Evolutionary conservation across 176 grass and related monocot genomes (phyloP).

Genomic region (Coix lacrymajobi): DNA sequence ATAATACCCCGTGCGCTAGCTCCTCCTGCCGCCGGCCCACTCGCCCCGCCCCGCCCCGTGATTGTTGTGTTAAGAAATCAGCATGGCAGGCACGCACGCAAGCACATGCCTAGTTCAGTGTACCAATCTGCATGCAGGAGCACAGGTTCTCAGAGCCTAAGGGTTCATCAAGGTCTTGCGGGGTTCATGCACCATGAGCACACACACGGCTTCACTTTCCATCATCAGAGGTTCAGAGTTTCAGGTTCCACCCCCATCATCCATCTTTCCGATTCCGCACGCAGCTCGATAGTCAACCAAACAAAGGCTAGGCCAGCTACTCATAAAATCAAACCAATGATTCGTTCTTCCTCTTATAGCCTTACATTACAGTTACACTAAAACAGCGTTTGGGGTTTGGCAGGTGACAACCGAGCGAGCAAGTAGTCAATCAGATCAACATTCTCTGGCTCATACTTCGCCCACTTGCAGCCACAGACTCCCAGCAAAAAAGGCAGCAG

Average conservation of each 20-base stretch:
- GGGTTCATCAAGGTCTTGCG: too few relatives aligned
- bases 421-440: slow-evolving; percentile 7
- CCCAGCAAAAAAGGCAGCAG: background rate
- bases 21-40: slow-evolving; percentile 12
- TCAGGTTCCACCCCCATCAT: background rate
- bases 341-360: background rate
- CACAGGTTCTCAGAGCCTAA: background rate
- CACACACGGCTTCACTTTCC: background rate
- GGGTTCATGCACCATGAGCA: slow-evolving; percentile 35
- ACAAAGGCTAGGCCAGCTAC: background rate
- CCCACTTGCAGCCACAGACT: background rate
- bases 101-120: slow-evolving; percentile 12
- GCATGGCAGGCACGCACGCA: slow-evolving; percentile 27
- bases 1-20: background rate
- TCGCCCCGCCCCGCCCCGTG: background rate
- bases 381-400: background rate
- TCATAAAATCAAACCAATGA: background rate
- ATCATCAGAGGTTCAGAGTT: background rate
- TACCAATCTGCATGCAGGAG: slow-evolving; percentile 9
- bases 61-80: slow-evolving; percentile 11
- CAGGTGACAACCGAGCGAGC: background rate
- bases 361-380: background rate
- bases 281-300: background rate
- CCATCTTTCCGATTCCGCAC: background rate
- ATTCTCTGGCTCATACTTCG: background rate